A percentile compares a stretch with the other conserved stretches of the same genome.
Conservation (phyloP, 306 rosid species). For the Fragaria vesca region DNA sequence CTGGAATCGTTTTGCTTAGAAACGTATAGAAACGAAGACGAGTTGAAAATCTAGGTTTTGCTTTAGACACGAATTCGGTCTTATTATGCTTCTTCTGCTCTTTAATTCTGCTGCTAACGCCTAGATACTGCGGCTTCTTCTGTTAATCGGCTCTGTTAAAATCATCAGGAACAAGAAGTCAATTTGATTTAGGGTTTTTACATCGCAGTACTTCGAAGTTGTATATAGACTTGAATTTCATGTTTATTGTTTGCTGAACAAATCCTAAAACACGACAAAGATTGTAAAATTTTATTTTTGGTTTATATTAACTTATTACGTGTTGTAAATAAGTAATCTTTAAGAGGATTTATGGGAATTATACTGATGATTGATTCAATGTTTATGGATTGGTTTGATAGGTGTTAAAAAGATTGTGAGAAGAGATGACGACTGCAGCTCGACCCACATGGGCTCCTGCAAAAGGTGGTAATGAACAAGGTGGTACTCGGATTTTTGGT, state of each 20-base stretch:
- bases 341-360: not conserved
- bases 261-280: not conserved
- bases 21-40: not conserved
- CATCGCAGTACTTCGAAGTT: not conserved
- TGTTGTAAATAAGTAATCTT: not conserved
- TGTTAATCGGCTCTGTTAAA: not conserved
- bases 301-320: not conserved
- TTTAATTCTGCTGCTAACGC: not conserved
- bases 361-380: not conserved
- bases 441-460: constrained; percentile 99
- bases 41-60: not conserved
- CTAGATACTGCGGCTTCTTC: not conserved
- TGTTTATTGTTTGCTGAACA: not conserved
- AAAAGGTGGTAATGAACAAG: constrained; percentile 96
- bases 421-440: constrained; percentile 87
- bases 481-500: constrained; percentile 91
- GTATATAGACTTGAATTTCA: not conserved
- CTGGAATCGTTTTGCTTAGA: not conserved
- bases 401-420: not conserved
- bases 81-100: not conserved
- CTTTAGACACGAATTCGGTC: not conserved
- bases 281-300: not conserved
- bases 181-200: not conserved
- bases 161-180: not conserved
- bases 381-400: not conserved